These are phyloP conservation scores for maize (Zea mays) DNA, from an alignment of 176 grass and related monocot genomes.

Conservation along the genomic window Zm-B73-REFERENCE-NAM-5.0 NC_050105.1:136185501-136186000, in stretches of 20 bases:
- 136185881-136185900: neutral
- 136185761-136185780: no score
- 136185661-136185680: no score
- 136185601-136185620: no score
- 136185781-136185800: no score
- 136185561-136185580: conserved; percentile 27
- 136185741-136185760: no score
- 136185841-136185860: neutral
- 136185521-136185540: neutral
- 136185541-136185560: conserved; percentile 14
- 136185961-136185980: conserved; percentile 21
- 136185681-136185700: no score
- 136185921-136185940: neutral
- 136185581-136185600: conserved; percentile 22
- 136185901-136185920: neutral
- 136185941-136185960: neutral
- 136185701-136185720: no score
- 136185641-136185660: no score
- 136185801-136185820: no score
- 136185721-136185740: no score
- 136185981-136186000: neutral
- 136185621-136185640: no score
- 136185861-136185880: neutral
- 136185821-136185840: neutral
- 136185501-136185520: neutral